These are phyloP conservation scores for Amanita molliuscula DNA, from an alignment of 768 basidiomycete genomes.

Conservation along the genomic window DNA sequence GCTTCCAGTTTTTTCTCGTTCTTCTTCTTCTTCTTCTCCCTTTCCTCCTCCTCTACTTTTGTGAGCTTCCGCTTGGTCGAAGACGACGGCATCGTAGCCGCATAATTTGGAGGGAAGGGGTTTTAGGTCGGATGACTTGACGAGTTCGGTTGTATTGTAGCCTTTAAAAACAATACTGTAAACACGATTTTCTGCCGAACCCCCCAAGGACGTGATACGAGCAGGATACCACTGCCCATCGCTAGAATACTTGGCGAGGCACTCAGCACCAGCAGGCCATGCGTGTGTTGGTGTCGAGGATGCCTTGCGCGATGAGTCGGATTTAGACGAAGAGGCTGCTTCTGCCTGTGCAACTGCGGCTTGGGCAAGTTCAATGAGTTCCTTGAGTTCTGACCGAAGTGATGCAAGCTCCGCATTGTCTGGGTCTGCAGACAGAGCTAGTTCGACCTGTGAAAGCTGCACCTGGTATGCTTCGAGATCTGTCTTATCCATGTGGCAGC, in stretches of 20 bases:
- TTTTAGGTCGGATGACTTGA: conserved; percentile 65
- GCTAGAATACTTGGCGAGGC: conserved; percentile 75
- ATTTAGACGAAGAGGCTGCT: conserved; percentile 49
- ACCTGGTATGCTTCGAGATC: conserved; percentile 89
- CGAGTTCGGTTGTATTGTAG: conserved; percentile 84
- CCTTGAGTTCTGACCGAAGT: conserved; percentile 67
- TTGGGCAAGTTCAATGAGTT: conserved; percentile 77
- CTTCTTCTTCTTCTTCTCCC: conserved; percentile 87
- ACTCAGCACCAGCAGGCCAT: conserved; percentile 81
- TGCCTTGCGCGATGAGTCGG: conserved; percentile 47
- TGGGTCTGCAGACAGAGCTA: conserved; percentile 67
- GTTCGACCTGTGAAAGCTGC: conserved; percentile 81
- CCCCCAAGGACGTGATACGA: conserved; percentile 76
- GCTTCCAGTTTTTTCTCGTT: conserved; percentile 89
- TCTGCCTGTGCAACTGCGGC: conserved; percentile 59
- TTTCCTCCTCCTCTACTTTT: conserved; percentile 78
- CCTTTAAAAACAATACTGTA: conserved; percentile 89
- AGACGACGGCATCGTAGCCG: conserved; percentile 27
- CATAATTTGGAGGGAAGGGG: conserved; percentile 54
- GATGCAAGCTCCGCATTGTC: conserved; percentile 62
- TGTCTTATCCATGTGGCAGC: conserved; percentile 40
- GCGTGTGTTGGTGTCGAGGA: conserved; percentile 38
- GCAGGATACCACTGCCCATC: conserved; percentile 87
- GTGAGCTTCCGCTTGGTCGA: conserved; percentile 69
- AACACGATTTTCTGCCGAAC: conserved; percentile 70